Evolutionary conservation across 116 monocot genomes (phyloP).

Genomic region (Phalaenopsis hybrid): DNA sequence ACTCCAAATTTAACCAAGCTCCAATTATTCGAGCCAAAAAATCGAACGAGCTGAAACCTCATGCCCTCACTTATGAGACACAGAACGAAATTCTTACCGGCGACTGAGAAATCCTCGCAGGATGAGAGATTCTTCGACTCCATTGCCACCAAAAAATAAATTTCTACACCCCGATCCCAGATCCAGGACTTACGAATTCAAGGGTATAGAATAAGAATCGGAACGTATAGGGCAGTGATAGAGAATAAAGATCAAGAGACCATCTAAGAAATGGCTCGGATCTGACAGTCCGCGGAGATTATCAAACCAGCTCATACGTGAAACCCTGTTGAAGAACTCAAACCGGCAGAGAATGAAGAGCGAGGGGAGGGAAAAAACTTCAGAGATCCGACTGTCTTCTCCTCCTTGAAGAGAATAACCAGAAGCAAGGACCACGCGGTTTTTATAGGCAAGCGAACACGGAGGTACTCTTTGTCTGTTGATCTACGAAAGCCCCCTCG

Average conservation of each 20-base stretch:
- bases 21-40: not conserved
- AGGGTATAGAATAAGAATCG: slow-evolving; percentile 6
- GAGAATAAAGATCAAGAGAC: slow-evolving; percentile 21
- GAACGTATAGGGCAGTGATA: slow-evolving; percentile 31
- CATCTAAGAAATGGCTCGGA: slow-evolving; percentile 24
- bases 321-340: slow-evolving; percentile 13
- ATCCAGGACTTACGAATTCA: slow-evolving; percentile 9
- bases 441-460: not conserved
- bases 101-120: slow-evolving; percentile 14
- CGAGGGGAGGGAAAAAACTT: not conserved
- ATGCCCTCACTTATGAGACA: not conserved
- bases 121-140: slow-evolving; percentile 8
- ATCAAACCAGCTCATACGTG: slow-evolving; percentile 32
- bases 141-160: slow-evolving; percentile 1
- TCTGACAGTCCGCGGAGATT: slow-evolving; percentile 18
- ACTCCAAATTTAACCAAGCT: not conserved
- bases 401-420: not conserved
- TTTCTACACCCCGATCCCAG: not conserved
- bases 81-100: slow-evolving; percentile 8
- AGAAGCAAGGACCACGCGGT: not conserved
- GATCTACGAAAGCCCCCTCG: not conserved
- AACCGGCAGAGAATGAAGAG: slow-evolving; percentile 14
- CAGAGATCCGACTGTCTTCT: not conserved
- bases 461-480: not conserved
- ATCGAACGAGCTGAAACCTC: not conserved